Base-by-base conservation (phyloP, 495 filamentous ascomycete genomes). In the Xylaria palmicola region DNA sequence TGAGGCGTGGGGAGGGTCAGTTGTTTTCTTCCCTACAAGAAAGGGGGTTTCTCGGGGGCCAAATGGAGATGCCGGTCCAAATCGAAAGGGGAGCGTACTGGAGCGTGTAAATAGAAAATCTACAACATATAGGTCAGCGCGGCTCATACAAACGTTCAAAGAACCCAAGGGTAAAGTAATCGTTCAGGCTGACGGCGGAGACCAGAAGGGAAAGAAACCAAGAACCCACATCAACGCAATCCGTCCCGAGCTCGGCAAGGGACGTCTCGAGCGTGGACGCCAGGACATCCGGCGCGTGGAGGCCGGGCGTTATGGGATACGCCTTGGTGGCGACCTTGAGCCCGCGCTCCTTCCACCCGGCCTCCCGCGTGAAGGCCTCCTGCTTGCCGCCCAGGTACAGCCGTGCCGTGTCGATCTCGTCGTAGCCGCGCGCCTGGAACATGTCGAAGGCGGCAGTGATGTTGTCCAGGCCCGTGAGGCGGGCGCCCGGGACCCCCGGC, bases 81-180 rank as follows among this genome's bases (percentile, higher is more conserved):
- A 9, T 19, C 20, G 10, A 12, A 8, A 20, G 40, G 39, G 27
- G 1, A 8, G 24, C 64, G n/a, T 62, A 68, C 64, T 6, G 91
- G 78, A 0, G 90, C 90, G 75, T 94, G 91, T 9, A 94, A 80
- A 63, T 93, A 94, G 72, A 88, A 91, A 45, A 93, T 91, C 69
- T 74, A 40, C 58, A 13, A 15, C 10, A 27, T n/a, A n/a, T n/a
- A n/a, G n/a, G n/a, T n/a, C n/a, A n/a, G n/a, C n/a, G n/a, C n/a
- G n/a, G n/a, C n/a, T n/a, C n/a, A n/a, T n/a, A n/a, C n/a, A n/a
- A n/a, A n/a, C n/a, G n/a, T n/a, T n/a, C n/a, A n/a, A n/a, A n/a
- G n/a, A n/a, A n/a, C n/a, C n/a, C n/a, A n/a, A n/a, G n/a, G n/a
- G n/a, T n/a, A n/a, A n/a, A n/a, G n/a, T n/a, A n/a, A n/a, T n/a